Conservation (phyloP, 2,329 filamentous ascomycete genomes). For the Talaromyces sp. region DNA sequence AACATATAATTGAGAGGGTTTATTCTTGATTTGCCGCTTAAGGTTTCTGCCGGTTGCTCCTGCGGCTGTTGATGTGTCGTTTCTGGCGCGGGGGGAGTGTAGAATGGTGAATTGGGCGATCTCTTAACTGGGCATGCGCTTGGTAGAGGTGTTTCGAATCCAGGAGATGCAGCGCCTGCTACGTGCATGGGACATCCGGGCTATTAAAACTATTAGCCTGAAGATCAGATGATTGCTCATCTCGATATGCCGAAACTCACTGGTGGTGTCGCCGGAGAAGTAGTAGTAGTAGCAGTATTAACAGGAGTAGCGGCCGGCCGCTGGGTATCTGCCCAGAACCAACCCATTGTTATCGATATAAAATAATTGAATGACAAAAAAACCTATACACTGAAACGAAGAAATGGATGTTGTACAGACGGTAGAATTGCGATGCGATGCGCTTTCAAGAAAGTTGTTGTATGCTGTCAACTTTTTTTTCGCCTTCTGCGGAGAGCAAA, state of each 20-base stretch:
- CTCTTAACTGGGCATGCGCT: conserved; percentile 40
- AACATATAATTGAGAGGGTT: conserved; percentile 97
- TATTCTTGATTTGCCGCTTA: conserved; percentile 52
- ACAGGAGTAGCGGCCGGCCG: conserved; percentile 32
- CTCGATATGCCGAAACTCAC: conserved; percentile 4
- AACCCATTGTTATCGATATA: conserved; percentile 51
- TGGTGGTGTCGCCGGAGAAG: conserved; percentile 12
- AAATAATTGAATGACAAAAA: background rate
- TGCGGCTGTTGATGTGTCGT: conserved; percentile 28
- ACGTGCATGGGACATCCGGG: conserved; percentile 67
- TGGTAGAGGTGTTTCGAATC: conserved; percentile 25
- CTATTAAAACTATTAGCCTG: conserved; percentile 36
- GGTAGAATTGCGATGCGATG: background rate
- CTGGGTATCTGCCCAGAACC: conserved; percentile 62
- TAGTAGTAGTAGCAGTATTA: conserved; percentile 37
- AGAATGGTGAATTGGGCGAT: conserved; percentile 49
- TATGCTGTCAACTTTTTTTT: conserved; percentile 11
- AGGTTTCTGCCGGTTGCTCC: conserved; percentile 28
- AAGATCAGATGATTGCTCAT: conserved; percentile 41
- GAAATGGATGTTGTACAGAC: conserved; percentile 2
- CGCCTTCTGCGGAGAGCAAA: conserved; percentile 10
- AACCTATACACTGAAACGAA: conserved; percentile 8
- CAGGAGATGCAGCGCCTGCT: conserved; percentile 28
- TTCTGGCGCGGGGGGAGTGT: conserved; percentile 31
- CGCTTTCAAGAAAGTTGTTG: background rate